A percentile compares a stretch with the other conserved stretches of the same genome.
Conservation (phyloP, 257 asterid genomes). For the Solanum tarapatanum region DNA sequence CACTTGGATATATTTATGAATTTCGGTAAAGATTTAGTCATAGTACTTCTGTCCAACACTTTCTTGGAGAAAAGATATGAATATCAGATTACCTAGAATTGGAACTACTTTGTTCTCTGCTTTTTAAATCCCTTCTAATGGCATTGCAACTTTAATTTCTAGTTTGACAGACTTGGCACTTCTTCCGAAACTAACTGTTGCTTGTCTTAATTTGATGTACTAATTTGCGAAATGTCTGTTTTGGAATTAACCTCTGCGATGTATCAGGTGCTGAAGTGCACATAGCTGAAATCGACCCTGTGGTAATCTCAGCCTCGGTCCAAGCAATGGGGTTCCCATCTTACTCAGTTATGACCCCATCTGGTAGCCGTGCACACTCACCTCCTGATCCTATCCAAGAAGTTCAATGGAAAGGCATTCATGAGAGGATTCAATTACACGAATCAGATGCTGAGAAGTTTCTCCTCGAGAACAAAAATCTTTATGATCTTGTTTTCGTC, state of each 20-base stretch:
- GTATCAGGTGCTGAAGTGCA: conserved; percentile 63
- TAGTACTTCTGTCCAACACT: neutral
- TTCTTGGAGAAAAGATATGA: neutral
- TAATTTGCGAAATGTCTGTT: neutral
- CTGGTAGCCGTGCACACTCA: conserved; percentile 31
- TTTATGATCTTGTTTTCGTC: conserved; percentile 58
- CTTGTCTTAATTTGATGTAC: neutral
- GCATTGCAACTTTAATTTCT: neutral
- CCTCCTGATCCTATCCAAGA: conserved; percentile 30
- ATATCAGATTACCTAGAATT: neutral
- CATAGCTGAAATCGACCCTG: conserved; percentile 73
- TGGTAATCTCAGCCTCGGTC: conserved; percentile 68
- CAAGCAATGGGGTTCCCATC: conserved; percentile 91
- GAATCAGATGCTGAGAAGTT: conserved; percentile 73
- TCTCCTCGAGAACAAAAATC: conserved; percentile 31
- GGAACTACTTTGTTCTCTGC: neutral
- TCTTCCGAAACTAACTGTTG: neutral
- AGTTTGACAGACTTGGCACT: neutral
- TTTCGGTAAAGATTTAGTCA: neutral
- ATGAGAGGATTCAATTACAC: conserved; percentile 49
- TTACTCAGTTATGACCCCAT: conserved; percentile 41
- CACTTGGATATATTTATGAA: neutral
- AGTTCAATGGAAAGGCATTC: conserved; percentile 67
- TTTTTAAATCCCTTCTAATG: neutral
- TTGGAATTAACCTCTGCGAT: neutral